These are phyloP conservation scores for Flaveria robusta DNA, from an alignment of 129 eudicot species.

Conservation along the genomic window DNA sequence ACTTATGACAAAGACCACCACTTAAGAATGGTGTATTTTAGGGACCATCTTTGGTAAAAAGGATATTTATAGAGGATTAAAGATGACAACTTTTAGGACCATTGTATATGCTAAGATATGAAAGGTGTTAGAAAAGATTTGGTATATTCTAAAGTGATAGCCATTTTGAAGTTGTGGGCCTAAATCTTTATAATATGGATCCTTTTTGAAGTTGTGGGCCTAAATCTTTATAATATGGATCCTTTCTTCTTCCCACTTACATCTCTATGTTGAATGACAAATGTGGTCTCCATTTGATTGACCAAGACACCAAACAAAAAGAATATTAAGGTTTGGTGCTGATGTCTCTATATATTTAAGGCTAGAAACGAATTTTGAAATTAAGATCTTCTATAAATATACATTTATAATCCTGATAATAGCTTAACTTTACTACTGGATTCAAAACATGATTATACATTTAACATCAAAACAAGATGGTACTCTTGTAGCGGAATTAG, in stretches of 20 bases:
- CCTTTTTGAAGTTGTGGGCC: slow-evolving; percentile 14
- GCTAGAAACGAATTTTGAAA: too few relatives aligned
- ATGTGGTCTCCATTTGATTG: slow-evolving; percentile 15
- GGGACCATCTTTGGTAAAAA: slow-evolving; percentile 21
- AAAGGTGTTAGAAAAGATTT: slow-evolving; percentile 23
- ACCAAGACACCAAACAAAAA: neutral
- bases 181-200: neutral
- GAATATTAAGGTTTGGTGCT: neutral
- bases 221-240: slow-evolving; percentile 15
- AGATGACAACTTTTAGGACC: slow-evolving; percentile 5
- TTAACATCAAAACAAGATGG: too few relatives aligned
- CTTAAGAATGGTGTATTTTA: slow-evolving; percentile 2
- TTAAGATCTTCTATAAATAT: too few relatives aligned
- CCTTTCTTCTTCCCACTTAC: slow-evolving; percentile 1
- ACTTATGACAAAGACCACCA: neutral
- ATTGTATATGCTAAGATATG: slow-evolving; percentile 20
- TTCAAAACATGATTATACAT: too few relatives aligned
- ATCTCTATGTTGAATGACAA: neutral
- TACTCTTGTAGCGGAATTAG: too few relatives aligned
- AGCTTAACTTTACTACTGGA: too few relatives aligned
- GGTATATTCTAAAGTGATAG: slow-evolving; percentile 24
- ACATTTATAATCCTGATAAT: too few relatives aligned
- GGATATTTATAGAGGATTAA: neutral
- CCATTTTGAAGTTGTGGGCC: slow-evolving; percentile 15
- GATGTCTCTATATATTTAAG: too few relatives aligned